Evolutionary conservation across 139 green algal genomes (phyloP).

Genomic region (Dunaliella sp.): DNA sequence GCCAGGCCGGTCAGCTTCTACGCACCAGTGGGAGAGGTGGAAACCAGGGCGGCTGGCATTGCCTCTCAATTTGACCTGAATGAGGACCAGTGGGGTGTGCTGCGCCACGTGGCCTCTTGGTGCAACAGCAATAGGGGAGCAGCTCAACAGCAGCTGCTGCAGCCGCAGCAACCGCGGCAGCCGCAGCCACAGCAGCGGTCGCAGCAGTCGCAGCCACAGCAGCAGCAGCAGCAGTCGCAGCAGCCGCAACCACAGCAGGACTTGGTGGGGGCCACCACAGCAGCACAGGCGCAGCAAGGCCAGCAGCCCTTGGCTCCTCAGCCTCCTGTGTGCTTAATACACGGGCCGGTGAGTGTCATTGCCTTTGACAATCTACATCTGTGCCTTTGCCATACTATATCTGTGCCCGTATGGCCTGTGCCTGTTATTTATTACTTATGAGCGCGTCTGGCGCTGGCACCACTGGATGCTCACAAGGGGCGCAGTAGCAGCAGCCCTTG

Average conservation of each 20-base stretch:
- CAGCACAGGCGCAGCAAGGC: constrained; percentile 2
- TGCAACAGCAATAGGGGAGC: too few relatives aligned
- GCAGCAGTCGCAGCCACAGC: too few relatives aligned
- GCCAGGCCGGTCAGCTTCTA: neutral
- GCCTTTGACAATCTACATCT: neutral
- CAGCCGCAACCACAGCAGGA: too few relatives aligned
- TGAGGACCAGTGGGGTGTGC: constrained; percentile 45
- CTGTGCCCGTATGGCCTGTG: too few relatives aligned
- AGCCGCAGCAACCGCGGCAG: neutral
- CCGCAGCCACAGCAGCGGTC: neutral
- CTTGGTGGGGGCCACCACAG: too few relatives aligned
- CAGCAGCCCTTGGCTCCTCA: neutral
- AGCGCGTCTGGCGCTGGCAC: too few relatives aligned
- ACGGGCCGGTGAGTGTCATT: constrained; percentile 57
- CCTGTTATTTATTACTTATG: too few relatives aligned
- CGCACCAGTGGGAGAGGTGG: neutral
- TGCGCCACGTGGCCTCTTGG: constrained; percentile 24
- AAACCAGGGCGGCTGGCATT: neutral
- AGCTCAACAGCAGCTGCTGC: neutral
- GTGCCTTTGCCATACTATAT: neutral
- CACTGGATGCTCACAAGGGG: too few relatives aligned
- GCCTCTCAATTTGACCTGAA: constrained; percentile 54
- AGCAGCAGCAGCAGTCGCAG: neutral
- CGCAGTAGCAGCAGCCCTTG: too few relatives aligned
- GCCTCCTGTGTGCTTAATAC: constrained; percentile 67